These are phyloP conservation scores for Herpetospermum pedunculosum DNA, from an alignment of 306 rosid species.

Conservation along the genomic window DNA sequence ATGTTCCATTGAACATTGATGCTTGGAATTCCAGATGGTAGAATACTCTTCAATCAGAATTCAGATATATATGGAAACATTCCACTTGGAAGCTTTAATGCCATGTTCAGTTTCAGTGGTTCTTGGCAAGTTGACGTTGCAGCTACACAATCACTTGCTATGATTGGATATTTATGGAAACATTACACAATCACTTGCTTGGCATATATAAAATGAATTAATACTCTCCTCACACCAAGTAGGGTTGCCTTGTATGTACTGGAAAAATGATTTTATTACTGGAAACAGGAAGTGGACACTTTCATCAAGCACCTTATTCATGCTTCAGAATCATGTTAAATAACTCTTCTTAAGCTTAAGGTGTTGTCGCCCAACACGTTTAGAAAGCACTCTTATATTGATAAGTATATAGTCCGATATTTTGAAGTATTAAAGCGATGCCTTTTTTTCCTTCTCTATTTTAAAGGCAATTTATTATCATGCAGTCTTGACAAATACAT, in stretches of 20 bases:
- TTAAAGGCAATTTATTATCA: background rate
- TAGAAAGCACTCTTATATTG: background rate
- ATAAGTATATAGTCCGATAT: background rate
- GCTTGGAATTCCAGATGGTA: slow-evolving; percentile 63
- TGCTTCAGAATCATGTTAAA: background rate
- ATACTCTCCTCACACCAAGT: background rate
- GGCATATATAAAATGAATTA: background rate
- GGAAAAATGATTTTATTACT: background rate
- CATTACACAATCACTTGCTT: no score
- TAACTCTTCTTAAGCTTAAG: background rate
- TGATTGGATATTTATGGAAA: slow-evolving; percentile 85
- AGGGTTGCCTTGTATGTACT: background rate
- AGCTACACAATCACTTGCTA: slow-evolving; percentile 79
- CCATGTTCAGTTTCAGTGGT: slow-evolving; percentile 91
- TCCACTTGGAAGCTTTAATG: slow-evolving; percentile 90
- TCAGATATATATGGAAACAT: slow-evolving; percentile 41
- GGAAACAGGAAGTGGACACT: background rate
- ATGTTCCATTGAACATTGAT: slow-evolving; percentile 20
- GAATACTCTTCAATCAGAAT: slow-evolving; percentile 58
- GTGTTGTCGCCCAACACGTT: background rate
- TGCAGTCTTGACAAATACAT: background rate
- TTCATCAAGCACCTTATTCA: background rate
- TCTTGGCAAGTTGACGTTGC: slow-evolving; percentile 74
- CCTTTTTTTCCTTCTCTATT: background rate
- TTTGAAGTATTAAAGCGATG: background rate